Evolutionary conservation across 805 yeast genomes (phyloP), one percentile per base, ranked within the genome.

Genomic region (Scheffersomyces spartinae): DNA sequence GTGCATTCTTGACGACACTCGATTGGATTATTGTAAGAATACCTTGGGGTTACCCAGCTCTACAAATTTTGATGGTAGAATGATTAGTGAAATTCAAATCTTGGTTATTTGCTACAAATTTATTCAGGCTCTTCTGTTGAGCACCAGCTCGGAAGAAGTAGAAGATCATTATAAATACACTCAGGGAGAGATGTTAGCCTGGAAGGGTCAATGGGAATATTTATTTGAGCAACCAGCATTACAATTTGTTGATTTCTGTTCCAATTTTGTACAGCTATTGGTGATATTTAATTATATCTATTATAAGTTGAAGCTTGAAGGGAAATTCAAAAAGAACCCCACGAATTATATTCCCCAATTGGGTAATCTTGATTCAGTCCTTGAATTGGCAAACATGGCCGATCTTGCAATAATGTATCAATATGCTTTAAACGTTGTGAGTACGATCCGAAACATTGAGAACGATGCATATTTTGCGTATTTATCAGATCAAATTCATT

Each of bases 1-100:
- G 69, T 66, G 76, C 45, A 48, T 74, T 14, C 46, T 78, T 6
- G 83, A 76, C 41, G 74, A 67, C 31, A 54, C 65, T 13, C 53
- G 83, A 20, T 45, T 76, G 22, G 71, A 69, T 30, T 65, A 69
- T 31, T 72, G 82, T 32, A 60, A 72, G 7, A 61, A 70, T 12
- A 66, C 77, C 2, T 50, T 75, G 25, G 69, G 72, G 20, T 47
- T 71, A 19, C 58, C 74, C 4, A 56, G 68, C 18, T 70, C 85
- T 2, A 76, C 85, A 5, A 77, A 78, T 40, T 81, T 80, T 44
- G 94, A 81, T 43, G 83, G 81, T n/a, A 52, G 91, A 31, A 77
- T 81, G 71, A 75, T 79, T 6, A 75, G 84, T 20, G 93, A 81
- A 46, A 71, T 78, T 26, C 67, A 74, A 11, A 58, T 78, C 7